Percentiles rank a stretch among this genome's conserved stretches.
These are phyloP conservation scores for Diplodia seriata DNA, from an alignment of 2,329 filamentous ascomycete genomes.

Conservation along the genomic window DNA sequence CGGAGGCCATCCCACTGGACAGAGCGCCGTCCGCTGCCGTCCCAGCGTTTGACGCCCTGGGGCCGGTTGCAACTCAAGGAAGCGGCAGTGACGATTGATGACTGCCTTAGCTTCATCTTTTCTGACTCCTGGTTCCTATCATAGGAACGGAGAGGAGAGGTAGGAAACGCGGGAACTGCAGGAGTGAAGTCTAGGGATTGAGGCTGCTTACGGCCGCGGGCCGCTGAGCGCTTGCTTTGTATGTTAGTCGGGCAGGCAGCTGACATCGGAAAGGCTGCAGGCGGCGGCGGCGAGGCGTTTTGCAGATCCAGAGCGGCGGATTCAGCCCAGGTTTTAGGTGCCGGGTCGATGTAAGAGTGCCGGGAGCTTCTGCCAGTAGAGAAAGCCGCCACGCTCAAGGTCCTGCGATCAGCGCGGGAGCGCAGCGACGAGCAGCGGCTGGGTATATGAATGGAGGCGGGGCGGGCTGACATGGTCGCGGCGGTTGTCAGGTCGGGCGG, in stretches of 20 bases:
- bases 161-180: slow-evolving; percentile 3
- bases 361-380: background rate
- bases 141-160: slow-evolving; percentile 4
- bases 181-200: slow-evolving; percentile 3
- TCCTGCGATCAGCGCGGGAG: background rate
- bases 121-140: slow-evolving; percentile 4
- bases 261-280: slow-evolving; percentile 10
- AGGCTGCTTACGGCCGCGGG: slow-evolving; percentile 19
- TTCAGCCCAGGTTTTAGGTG: too few relatives aligned
- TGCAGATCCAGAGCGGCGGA: too few relatives aligned
- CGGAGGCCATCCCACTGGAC: slow-evolving; percentile 55
- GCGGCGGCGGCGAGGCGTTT: background rate
- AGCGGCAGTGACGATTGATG: slow-evolving; percentile 14
- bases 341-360: background rate
- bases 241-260: slow-evolving; percentile 1
- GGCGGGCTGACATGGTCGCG: slow-evolving; percentile 24
- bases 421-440: slow-evolving; percentile 30
- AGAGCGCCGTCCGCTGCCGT: slow-evolving; percentile 44
- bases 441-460: slow-evolving; percentile 33
- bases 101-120: slow-evolving; percentile 25
- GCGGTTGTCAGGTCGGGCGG: background rate
- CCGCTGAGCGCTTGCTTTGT: slow-evolving; percentile 19
- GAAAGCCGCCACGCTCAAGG: slow-evolving; percentile 10
- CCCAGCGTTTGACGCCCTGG: slow-evolving; percentile 46
- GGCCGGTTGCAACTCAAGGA: slow-evolving; percentile 29